These are phyloP conservation scores for Epichloe coenophiala DNA, from an alignment of 2,329 filamentous ascomycete species.

Conservation along the genomic window DNA sequence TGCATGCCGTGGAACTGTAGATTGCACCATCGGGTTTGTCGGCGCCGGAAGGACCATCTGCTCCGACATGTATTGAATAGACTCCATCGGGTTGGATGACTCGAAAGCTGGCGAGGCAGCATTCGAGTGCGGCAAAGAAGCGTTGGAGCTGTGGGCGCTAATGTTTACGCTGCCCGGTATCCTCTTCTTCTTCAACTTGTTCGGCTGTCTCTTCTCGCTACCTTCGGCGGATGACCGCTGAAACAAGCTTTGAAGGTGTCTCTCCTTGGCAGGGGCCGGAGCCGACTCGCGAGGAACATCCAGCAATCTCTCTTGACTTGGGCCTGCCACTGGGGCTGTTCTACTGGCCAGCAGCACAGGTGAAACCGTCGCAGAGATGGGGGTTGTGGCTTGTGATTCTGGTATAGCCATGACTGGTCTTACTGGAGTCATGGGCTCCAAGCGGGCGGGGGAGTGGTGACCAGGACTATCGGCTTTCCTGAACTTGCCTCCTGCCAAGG, in stretches of 20 bases:
- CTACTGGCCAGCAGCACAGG: slow-evolving; percentile 15
- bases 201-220: slow-evolving; percentile 59
- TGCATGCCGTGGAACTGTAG: background rate
- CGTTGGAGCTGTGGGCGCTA: slow-evolving; percentile 81
- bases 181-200: slow-evolving; percentile 83
- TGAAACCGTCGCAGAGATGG: slow-evolving; percentile 16
- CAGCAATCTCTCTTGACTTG: slow-evolving; percentile 36
- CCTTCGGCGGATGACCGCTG: slow-evolving; percentile 50
- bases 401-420: slow-evolving; percentile 13
- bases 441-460: slow-evolving; percentile 18
- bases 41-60: background rate
- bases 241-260: slow-evolving; percentile 56
- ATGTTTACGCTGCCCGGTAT: slow-evolving; percentile 63
- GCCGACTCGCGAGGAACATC: slow-evolving; percentile 26
- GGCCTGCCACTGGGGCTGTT: slow-evolving; percentile 20
- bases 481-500: slow-evolving; percentile 54
- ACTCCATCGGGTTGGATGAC: slow-evolving; percentile 32
- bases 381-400: slow-evolving; percentile 9
- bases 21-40: background rate
- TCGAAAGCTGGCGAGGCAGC: slow-evolving; percentile 34
- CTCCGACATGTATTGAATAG: slow-evolving; percentile 6
- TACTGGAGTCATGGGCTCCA: slow-evolving; percentile 25
- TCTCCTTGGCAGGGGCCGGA: slow-evolving; percentile 53
- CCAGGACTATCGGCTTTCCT: slow-evolving; percentile 24
- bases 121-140: slow-evolving; percentile 47